phyloP scores from a whole-genome alignment of 2,329 filamentous ascomycete species.

The Sodiomyces alkalinus region DNA sequence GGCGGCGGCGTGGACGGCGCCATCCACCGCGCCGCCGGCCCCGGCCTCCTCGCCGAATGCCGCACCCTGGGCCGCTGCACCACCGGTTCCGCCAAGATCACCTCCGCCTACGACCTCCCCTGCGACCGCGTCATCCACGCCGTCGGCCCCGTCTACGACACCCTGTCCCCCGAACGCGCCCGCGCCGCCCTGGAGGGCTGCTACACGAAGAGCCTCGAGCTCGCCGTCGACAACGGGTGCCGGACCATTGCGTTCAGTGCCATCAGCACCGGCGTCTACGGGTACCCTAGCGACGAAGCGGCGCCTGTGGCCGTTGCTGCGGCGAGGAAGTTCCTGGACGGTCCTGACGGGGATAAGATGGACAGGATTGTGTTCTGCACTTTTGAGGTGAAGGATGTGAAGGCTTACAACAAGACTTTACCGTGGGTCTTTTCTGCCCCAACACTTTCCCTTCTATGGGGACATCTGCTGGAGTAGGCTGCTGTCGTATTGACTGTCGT shows the following conservation, averaged over 20 bases:
- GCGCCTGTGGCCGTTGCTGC: constrained; percentile 53
- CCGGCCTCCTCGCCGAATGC: constrained; percentile 54
- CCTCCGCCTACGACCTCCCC: constrained; percentile 59
- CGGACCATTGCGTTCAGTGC: constrained; percentile 68
- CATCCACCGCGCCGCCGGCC: constrained; percentile 74
- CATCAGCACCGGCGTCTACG: constrained; percentile 81
- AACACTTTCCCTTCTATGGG: background rate
- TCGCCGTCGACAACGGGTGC: constrained; percentile 54
- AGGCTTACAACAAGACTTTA: constrained; percentile 52
- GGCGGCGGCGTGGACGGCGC: constrained; percentile 86
- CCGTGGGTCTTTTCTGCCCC: constrained; percentile 45
- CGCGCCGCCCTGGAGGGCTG: constrained; percentile 39
- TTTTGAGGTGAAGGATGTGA: constrained; percentile 64
- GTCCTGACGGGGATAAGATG: constrained; percentile 32
- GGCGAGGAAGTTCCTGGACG: constrained; percentile 39
- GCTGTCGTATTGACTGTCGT: no score
- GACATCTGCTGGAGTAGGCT: background rate
- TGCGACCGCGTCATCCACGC: constrained; percentile 74
- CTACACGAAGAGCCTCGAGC: constrained; percentile 55
- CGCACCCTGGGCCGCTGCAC: constrained; percentile 52
- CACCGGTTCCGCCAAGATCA: constrained; percentile 74
- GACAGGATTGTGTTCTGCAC: constrained; percentile 73
- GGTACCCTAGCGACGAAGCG: constrained; percentile 63
- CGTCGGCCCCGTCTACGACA: constrained; percentile 66
- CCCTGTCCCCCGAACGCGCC: constrained; percentile 21